phyloP scores from a whole-genome alignment of 192 early-diverging fungal species.

The Coemansia sp. region DNA sequence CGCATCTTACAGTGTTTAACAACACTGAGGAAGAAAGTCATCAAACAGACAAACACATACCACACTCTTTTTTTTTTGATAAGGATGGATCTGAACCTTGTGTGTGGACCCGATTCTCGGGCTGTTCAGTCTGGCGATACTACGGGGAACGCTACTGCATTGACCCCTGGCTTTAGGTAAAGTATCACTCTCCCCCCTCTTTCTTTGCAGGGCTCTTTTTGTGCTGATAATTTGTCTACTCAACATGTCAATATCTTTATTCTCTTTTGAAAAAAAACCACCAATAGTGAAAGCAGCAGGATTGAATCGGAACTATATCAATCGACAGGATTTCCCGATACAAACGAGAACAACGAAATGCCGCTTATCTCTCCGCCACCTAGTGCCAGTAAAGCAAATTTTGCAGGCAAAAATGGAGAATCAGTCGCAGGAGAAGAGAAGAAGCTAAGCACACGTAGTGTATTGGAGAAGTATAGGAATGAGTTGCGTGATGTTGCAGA shows the following conservation, averaged over 20 bases:
- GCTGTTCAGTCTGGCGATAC: background rate
- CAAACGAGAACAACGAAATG: background rate
- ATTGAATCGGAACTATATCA: background rate
- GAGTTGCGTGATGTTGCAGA: constrained; percentile 51
- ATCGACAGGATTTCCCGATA: background rate
- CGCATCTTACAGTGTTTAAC: constrained; percentile 2
- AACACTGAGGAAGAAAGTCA: background rate
- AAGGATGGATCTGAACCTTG: constrained; percentile 51
- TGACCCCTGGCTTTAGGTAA: background rate
- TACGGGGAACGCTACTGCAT: background rate
- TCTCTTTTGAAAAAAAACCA: background rate
- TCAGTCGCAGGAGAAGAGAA: constrained; percentile 4
- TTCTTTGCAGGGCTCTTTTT: background rate
- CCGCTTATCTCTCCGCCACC: constrained; percentile 5
- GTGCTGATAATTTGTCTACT: background rate
- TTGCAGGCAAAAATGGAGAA: background rate
- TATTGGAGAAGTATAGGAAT: constrained; percentile 43
- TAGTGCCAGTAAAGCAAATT: constrained; percentile 5
- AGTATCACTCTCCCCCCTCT: background rate
- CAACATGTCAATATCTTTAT: too few relatives aligned
- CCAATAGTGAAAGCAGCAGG: background rate
- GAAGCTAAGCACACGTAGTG: constrained; percentile 15
- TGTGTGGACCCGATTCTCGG: constrained; percentile 21
- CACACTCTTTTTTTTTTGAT: too few relatives aligned
- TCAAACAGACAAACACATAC: background rate